A percentile compares a stretch with the other conserved stretches of the same genome.
Conservation (phyloP, 345 rosid species). For the Mangifera indica region DNA sequence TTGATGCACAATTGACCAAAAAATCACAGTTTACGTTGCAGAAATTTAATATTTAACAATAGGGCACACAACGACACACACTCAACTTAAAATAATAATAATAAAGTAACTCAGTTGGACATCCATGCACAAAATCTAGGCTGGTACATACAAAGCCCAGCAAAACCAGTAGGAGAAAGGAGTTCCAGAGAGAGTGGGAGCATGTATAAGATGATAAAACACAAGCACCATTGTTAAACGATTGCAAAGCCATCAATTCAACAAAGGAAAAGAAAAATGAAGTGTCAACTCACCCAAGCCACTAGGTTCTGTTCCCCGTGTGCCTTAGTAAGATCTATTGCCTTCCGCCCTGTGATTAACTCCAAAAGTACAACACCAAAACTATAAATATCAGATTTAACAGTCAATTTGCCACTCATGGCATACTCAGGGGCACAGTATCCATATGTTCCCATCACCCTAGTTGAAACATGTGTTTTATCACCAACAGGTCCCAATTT, state of each 20-base stretch:
- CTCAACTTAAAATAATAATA: neutral
- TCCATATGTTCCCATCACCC: constrained; percentile 99
- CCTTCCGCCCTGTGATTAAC: constrained; percentile 86
- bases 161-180: neutral
- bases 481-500: constrained; percentile 97
- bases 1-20: neutral
- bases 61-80: no score
- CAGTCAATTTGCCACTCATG: constrained; percentile 93
- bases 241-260: neutral
- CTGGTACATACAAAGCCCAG: neutral
- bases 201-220: neutral
- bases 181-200: neutral
- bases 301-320: constrained; percentile 83
- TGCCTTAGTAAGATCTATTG: constrained; percentile 56
- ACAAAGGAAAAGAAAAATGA: neutral
- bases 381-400: constrained; percentile 91
- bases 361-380: constrained; percentile 96
- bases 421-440: constrained; percentile 99
- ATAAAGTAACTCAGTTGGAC: no score
- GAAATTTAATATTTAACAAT: no score
- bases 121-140: neutral
- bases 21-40: neutral
- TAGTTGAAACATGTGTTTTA: constrained; percentile 90
- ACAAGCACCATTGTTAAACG: neutral
- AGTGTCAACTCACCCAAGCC: constrained; percentile 63